Base-by-base conservation (phyloP, 2,329 filamentous ascomycete genomes). In the Cadophora sp. region DNA sequence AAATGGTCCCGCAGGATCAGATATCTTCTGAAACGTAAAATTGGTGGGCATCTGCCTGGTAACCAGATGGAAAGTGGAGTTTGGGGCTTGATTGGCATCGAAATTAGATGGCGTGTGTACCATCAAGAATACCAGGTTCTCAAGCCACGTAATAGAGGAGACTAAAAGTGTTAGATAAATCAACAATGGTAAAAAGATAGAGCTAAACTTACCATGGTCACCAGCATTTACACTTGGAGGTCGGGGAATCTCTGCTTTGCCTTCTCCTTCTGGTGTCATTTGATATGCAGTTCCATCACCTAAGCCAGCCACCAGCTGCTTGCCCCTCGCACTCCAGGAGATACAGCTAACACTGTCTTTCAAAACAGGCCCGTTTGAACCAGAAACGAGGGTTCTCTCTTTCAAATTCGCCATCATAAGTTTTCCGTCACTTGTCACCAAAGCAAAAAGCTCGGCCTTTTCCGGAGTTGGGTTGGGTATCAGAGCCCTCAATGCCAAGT, bases 271-370 rank as follows among this genome's bases (percentile, higher is more conserved):
- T 0, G 91, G 92, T 8, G 92, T 93, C 86, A 98, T 90, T 78
- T 97, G 94, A 65, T 87, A 86, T 62, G 91, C 89, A 14, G 89
- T 89, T 66, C 96, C 96, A 79, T 97, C 88, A 7, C 84, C 89
- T 73, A 96, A 83, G 18, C 96, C 96, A 72, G 93, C 94, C 53
- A 97, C 90, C 51, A 99, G 83, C 77, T 98, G 95, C 78, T 97
- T 99, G 56, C 96, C 96, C 77, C 90, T 93, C 68, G 88, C 91
- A 78, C 96, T 99, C 96, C 96, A 99, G 65, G 92, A 90, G 6
- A 93, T 86, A 74, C 91, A 96, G 76, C 90, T 94, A 33, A 97
- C 94, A 58, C 91, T 89, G 33, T 86, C 83, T 74, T 90, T 92
- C 70, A 97, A 82, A 0, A 89, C 81, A 70, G 81, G 85, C 41